phyloP scores from a whole-genome alignment of 1,284 basidiomycete species.

The Sanguinoderma infundibulare region DNA sequence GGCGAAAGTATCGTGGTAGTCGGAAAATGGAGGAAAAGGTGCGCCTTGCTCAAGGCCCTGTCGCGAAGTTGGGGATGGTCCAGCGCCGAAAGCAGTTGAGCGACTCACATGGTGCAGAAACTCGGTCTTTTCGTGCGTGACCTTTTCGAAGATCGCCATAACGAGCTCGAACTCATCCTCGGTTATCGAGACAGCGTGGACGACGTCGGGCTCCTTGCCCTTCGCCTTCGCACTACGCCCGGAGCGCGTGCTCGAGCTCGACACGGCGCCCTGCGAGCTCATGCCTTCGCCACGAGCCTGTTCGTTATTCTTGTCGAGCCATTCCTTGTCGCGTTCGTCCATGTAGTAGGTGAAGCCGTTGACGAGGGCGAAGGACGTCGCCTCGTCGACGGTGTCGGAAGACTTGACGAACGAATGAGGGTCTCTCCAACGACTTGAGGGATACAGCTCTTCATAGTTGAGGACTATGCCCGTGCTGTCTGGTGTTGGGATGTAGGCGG shows the following conservation, averaged over 20 bases:
- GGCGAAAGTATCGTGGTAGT: slow-evolving; percentile 43
- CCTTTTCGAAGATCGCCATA: slow-evolving; percentile 94
- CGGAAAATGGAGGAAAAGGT: slow-evolving; percentile 77
- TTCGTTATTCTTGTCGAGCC: slow-evolving; percentile 93
- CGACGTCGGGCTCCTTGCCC: slow-evolving; percentile 75
- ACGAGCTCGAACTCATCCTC: slow-evolving; percentile 96
- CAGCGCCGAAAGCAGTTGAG: background rate
- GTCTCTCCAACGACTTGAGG: slow-evolving; percentile 72
- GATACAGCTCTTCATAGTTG: slow-evolving; percentile 79
- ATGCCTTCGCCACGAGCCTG: slow-evolving; percentile 87
- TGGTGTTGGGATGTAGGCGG: slow-evolving; percentile 90
- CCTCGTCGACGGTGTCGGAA: slow-evolving; percentile 90
- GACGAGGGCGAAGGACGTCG: slow-evolving; percentile 56
- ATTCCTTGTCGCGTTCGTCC: slow-evolving; percentile 96
- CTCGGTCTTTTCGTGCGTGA: slow-evolving; percentile 90
- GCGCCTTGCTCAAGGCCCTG: slow-evolving; percentile 68
- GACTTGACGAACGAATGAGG: slow-evolving; percentile 83
- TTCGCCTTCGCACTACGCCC: slow-evolving; percentile 76
- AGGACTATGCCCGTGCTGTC: slow-evolving; percentile 85
- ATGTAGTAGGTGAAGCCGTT: slow-evolving; percentile 87
- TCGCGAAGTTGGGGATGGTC: slow-evolving; percentile 2
- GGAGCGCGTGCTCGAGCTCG: slow-evolving; percentile 52
- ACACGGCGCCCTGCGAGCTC: slow-evolving; percentile 72
- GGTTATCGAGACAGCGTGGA: slow-evolving; percentile 66
- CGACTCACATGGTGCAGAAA: slow-evolving; percentile 89